phyloP scores from a whole-genome alignment of 2,329 filamentous ascomycete genomes.

The Aulographum hederae region DNA sequence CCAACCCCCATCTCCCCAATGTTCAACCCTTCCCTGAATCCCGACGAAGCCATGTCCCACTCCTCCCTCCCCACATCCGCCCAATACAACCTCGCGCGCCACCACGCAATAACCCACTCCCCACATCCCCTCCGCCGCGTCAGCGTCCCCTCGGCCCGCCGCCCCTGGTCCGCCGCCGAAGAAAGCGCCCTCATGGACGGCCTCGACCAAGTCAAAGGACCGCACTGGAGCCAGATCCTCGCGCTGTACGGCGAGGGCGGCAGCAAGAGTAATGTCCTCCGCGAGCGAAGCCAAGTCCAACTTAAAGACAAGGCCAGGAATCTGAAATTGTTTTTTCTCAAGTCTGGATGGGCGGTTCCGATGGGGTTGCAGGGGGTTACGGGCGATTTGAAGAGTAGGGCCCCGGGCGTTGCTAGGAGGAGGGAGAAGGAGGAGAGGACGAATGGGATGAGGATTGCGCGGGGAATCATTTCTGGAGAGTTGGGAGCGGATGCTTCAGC shows the following conservation, averaged over 20 bases:
- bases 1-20: background rate
- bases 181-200: slow-evolving; percentile 82
- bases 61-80: background rate
- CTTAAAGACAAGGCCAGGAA: slow-evolving; percentile 86
- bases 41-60: slow-evolving; percentile 15
- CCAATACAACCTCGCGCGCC: background rate
- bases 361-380: slow-evolving; percentile 78
- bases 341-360: slow-evolving; percentile 79
- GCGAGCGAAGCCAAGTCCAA: slow-evolving; percentile 79
- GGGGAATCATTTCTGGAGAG: too few species aligned
- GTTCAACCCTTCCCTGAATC: background rate
- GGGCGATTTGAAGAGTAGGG: slow-evolving; percentile 72
- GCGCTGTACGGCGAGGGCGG: slow-evolving; percentile 67
- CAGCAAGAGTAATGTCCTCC: slow-evolving; percentile 63
- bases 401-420: slow-evolving; percentile 39
- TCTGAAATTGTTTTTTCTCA: slow-evolving; percentile 78
- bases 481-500: too few species aligned
- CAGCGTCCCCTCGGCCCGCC: slow-evolving; percentile 39
- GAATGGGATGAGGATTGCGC: slow-evolving; percentile 11
- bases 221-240: slow-evolving; percentile 85
- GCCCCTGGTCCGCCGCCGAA: slow-evolving; percentile 78
- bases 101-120: background rate
- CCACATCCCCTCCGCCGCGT: slow-evolving; percentile 35
- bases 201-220: slow-evolving; percentile 72
- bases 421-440: slow-evolving; percentile 5